Conservation (phyloP, 2,329 filamentous ascomycete species). For the Cladophialophora chaetospira region DNA sequence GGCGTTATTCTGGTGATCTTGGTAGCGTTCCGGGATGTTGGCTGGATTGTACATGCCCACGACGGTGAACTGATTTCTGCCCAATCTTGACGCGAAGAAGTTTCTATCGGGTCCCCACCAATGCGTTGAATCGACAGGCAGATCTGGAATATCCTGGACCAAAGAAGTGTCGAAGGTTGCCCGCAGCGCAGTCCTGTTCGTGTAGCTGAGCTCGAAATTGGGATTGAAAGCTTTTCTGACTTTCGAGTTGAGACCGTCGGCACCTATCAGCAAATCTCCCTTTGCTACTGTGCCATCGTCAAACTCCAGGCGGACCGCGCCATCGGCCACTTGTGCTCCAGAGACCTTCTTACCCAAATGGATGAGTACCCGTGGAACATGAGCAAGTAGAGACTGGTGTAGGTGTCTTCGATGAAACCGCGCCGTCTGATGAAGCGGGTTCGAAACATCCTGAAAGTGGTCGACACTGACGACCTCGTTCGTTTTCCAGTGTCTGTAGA, state of each 20-base stretch:
- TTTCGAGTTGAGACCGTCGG: conserved; percentile 56
- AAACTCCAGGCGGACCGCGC: conserved; percentile 46
- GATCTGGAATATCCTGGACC: conserved; percentile 43
- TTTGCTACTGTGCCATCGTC: conserved; percentile 49
- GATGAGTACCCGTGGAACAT: conserved; percentile 47
- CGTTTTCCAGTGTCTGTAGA: conserved; percentile 47
- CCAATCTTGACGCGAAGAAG: conserved; percentile 49
- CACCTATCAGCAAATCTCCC: conserved; percentile 55
- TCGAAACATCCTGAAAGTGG: conserved; percentile 43
- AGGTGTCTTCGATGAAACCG: conserved; percentile 54
- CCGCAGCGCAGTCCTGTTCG: conserved; percentile 49
- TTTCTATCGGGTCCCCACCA: conserved; percentile 48
- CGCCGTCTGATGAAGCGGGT: conserved; percentile 45
- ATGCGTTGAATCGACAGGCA: conserved; percentile 49
- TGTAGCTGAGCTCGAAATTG: conserved; percentile 44
- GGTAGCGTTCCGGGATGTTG: conserved; percentile 35
- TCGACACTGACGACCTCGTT: conserved; percentile 44
- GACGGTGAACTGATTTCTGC: conserved; percentile 47
- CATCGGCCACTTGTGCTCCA: conserved; percentile 39
- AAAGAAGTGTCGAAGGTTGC: conserved; percentile 49
- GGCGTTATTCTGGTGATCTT: conserved; percentile 33
- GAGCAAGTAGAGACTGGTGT: conserved; percentile 51
- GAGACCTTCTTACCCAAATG: conserved; percentile 49
- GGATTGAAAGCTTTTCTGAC: conserved; percentile 47
- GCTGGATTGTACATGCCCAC: conserved; percentile 41